Evolutionary conservation across 179 eudicot species (phyloP).

Genomic region (Beta macrorhiza): DNA sequence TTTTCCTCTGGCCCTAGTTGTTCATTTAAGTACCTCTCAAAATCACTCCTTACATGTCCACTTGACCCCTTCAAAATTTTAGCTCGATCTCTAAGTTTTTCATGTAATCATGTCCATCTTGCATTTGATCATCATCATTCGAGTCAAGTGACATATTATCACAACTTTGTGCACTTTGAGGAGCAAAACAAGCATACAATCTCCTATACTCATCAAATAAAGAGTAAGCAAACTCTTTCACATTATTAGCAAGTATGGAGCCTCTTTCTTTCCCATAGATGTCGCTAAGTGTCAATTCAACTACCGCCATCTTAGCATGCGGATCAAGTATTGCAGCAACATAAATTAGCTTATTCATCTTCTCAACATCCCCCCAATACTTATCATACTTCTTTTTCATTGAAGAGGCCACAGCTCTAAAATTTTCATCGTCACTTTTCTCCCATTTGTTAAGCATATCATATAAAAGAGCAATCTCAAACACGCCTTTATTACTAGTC

Average conservation of each 20-base stretch:
- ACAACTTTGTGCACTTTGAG: neutral
- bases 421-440: neutral
- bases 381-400: constrained; percentile 24
- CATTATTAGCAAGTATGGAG: neutral
- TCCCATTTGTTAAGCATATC: neutral
- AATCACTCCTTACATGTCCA: neutral
- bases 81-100: neutral
- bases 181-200: neutral
- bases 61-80: neutral
- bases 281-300: neutral
- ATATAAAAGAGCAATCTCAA: neutral
- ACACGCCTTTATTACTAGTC: neutral
- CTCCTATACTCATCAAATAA: constrained; percentile 8
- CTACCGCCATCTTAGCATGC: neutral
- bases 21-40: constrained; percentile 8
- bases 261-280: constrained; percentile 6
- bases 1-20: neutral
- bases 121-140: neutral
- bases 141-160: neutral
- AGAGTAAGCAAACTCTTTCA: neutral
- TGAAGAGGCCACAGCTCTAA: neutral
- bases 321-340: constrained; percentile 4
- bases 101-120: neutral
- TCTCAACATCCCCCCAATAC: constrained; percentile 13
- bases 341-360: constrained; percentile 10